Conservation (phyloP, 2,329 filamentous ascomycete species). For the Phaeosphaeriaceae sp. region DNA sequence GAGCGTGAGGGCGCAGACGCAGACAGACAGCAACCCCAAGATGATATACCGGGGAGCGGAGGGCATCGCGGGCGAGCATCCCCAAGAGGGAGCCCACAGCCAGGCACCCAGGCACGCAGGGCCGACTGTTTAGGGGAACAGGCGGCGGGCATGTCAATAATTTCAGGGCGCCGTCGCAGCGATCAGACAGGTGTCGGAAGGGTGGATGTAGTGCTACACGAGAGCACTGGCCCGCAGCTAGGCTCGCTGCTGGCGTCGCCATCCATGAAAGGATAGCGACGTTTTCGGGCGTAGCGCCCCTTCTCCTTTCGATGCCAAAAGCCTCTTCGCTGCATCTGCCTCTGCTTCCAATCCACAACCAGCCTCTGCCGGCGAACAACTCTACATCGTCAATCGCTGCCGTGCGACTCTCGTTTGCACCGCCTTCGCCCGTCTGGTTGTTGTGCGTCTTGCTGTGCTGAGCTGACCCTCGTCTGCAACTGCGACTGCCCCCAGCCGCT, state of each 20-base stretch:
- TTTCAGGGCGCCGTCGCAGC: not conserved
- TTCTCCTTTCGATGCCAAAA: slow-evolving; percentile 30
- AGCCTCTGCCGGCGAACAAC: slow-evolving; percentile 17
- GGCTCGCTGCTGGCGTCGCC: slow-evolving; percentile 3
- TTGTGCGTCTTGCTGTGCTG: not conserved
- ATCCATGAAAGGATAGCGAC: slow-evolving; percentile 21
- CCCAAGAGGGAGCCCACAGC: too few relatives aligned
- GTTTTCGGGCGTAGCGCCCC: slow-evolving; percentile 21
- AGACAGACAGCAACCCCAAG: not conserved
- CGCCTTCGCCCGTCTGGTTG: slow-evolving; percentile 31
- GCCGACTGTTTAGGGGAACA: too few relatives aligned
- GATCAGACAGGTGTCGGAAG: slow-evolving; percentile 17
- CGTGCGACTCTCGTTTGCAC: slow-evolving; percentile 28
- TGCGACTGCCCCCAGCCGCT: slow-evolving; percentile 15
- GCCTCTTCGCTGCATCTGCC: slow-evolving; percentile 16
- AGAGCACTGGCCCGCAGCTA: slow-evolving; percentile 20
- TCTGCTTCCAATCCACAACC: slow-evolving; percentile 9
- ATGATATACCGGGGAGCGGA: not conserved
- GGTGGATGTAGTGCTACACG: slow-evolving; percentile 19
- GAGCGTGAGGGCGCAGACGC: slow-evolving; percentile 4
- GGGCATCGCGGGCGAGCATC: too few relatives aligned
- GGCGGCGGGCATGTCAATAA: not conserved
- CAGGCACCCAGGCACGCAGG: not conserved
- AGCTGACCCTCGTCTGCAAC: slow-evolving; percentile 17
- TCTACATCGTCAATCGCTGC: slow-evolving; percentile 25